A percentile compares a stretch with the other conserved stretches of the same genome.
These are phyloP conservation scores for Trematosphaeria pertusa DNA, from an alignment of 2,329 filamentous ascomycete genomes.

Conservation along the genomic window DNA sequence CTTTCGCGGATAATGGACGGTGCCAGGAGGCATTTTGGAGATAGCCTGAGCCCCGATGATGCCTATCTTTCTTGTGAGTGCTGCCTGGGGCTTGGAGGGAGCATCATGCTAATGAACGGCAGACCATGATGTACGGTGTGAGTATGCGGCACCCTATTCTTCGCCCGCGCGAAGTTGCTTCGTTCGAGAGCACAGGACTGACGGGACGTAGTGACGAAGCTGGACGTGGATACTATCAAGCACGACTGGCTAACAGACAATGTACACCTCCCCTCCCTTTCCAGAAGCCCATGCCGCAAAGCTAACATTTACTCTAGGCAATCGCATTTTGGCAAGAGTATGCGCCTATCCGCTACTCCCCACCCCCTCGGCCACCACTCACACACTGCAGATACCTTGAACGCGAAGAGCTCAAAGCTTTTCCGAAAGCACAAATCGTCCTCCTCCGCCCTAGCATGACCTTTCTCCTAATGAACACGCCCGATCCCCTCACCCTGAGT, in stretches of 20 bases:
- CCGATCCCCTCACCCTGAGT: conserved; percentile 62
- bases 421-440: conserved; percentile 83
- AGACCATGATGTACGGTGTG: conserved; percentile 73
- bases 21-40: conserved; percentile 36
- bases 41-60: conserved; percentile 62
- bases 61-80: conserved; percentile 73
- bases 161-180: conserved; percentile 12
- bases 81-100: neutral
- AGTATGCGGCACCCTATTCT: conserved; percentile 41
- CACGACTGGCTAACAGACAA: conserved; percentile 98
- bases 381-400: conserved; percentile 72
- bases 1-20: conserved; percentile 32
- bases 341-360: conserved; percentile 6
- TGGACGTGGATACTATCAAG: conserved; percentile 87
- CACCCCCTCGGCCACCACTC: conserved; percentile 2
- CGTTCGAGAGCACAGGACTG: conserved; percentile 11
- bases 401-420: conserved; percentile 81
- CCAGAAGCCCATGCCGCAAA: neutral
- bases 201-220: conserved; percentile 73
- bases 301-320: conserved; percentile 62
- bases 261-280: conserved; percentile 55
- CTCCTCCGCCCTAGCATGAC: conserved; percentile 93
- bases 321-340: conserved; percentile 99
- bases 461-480: conserved; percentile 83
- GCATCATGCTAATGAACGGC: conserved; percentile 32